Percentiles rank a stretch among this genome's conserved stretches.
phyloP scores from a whole-genome alignment of 2,329 filamentous ascomycete species.

The Aspergillus bombycis region DNA sequence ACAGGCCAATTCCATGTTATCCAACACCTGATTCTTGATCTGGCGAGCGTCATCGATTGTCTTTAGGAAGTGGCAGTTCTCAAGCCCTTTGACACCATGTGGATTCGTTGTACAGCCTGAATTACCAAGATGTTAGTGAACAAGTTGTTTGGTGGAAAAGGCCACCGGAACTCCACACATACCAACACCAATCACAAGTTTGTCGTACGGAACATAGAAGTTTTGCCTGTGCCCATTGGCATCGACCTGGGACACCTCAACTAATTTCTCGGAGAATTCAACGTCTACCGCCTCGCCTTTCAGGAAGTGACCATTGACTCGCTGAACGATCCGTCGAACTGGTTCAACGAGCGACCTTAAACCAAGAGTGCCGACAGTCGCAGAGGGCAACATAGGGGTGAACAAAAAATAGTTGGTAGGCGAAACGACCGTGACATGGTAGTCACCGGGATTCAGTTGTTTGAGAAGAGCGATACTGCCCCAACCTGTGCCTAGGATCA shows the following conservation, averaged over 20 bases:
- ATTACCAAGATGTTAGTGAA: constrained; percentile 8
- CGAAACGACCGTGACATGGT: constrained; percentile 93
- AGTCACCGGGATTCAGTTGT: constrained; percentile 84
- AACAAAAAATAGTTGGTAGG: constrained; percentile 97
- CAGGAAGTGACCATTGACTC: constrained; percentile 84
- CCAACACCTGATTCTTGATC: constrained; percentile 85
- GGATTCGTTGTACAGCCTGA: constrained; percentile 83
- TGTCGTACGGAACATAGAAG: constrained; percentile 98
- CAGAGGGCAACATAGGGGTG: constrained; percentile 95
- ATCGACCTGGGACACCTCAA: constrained; percentile 80
- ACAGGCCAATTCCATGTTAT: constrained; percentile 87
- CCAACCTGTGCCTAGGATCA: constrained; percentile 94
- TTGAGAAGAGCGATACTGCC: constrained; percentile 91
- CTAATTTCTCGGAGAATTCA: constrained; percentile 86
- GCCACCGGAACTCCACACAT: constrained; percentile 26
- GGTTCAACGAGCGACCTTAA: constrained; percentile 90
- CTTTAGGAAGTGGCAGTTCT: constrained; percentile 93
- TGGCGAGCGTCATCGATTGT: constrained; percentile 88
- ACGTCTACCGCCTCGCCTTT: constrained; percentile 85
- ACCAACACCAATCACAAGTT: constrained; percentile 87
- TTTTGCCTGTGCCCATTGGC: constrained; percentile 70
- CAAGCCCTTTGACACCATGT: constrained; percentile 91
- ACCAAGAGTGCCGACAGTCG: constrained; percentile 93
- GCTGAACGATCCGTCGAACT: constrained; percentile 78
- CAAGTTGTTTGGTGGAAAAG: not conserved